Evolutionary conservation across 2,329 filamentous ascomycete genomes (phyloP).

Genomic region (Fusarium burgessii): DNA sequence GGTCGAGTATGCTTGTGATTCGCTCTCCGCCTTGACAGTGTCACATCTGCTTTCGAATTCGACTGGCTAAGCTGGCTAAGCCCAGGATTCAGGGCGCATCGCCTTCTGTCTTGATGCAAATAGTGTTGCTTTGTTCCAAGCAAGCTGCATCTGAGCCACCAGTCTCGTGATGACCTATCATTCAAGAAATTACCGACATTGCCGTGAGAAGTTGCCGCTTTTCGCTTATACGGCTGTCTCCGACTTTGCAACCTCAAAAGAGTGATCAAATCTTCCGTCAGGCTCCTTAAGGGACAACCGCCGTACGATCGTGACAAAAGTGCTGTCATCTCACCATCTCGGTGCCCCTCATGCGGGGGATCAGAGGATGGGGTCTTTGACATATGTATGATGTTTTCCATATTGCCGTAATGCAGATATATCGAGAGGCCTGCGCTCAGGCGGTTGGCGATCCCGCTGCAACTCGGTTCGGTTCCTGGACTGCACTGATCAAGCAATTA

Average conservation of each 20-base stretch:
- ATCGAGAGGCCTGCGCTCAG: constrained; percentile 35
- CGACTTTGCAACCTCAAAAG: constrained; percentile 1
- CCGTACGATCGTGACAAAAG: constrained; percentile 24
- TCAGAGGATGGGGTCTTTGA: constrained; percentile 38
- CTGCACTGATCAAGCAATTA: constrained; percentile 38
- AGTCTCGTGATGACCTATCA: constrained; percentile 25
- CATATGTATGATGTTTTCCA: constrained; percentile 33
- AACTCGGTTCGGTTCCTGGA: constrained; percentile 40
- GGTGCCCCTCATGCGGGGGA: constrained; percentile 41
- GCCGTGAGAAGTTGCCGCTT: constrained; percentile 6
- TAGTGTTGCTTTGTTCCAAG: constrained; percentile 39
- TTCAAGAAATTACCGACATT: constrained; percentile 6
- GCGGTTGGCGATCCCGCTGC: constrained; percentile 42
- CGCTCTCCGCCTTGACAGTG: constrained; percentile 11
- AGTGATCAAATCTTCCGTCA: constrained; percentile 10
- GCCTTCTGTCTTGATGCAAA: constrained; percentile 29
- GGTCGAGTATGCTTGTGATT: constrained; percentile 25
- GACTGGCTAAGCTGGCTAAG: constrained; percentile 22
- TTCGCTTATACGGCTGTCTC: constrained; percentile 17
- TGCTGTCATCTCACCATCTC: constrained; percentile 7
- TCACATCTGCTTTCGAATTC: constrained; percentile 19
- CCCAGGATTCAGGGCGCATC: constrained; percentile 22
- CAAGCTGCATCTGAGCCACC: constrained; percentile 29
- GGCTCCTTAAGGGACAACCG: constrained; percentile 3
- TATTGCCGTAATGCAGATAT: constrained; percentile 25